phyloP scores from a whole-genome alignment of 2,329 filamentous ascomycete species.

The Pseudovirgaria hyperparasitica region DNA sequence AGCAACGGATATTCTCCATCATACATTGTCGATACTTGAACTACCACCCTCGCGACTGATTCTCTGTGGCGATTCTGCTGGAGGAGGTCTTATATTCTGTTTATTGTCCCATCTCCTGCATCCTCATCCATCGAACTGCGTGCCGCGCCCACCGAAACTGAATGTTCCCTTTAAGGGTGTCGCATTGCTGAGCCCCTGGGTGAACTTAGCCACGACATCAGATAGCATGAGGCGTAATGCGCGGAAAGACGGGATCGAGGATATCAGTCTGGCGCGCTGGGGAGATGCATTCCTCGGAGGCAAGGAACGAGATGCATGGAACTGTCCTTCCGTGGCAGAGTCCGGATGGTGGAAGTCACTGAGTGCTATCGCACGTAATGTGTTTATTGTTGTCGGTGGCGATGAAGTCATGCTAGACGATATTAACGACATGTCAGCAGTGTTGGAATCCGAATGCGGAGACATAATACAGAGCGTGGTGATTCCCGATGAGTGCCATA shows the following conservation, averaged over 20 bases:
- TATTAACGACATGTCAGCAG: too few relatives aligned
- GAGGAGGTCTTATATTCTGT: slow-evolving; percentile 34
- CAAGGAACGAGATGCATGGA: too few relatives aligned
- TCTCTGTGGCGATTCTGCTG: slow-evolving; percentile 41
- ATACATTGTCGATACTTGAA: slow-evolving; percentile 8
- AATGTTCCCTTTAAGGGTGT: slow-evolving; percentile 37
- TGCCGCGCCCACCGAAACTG: slow-evolving; percentile 31
- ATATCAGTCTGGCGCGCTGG: slow-evolving; percentile 32
- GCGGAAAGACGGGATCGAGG: slow-evolving; percentile 38
- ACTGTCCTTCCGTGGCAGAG: too few relatives aligned
- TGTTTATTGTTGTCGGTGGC: too few relatives aligned
- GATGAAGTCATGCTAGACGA: too few relatives aligned
- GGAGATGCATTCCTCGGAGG: slow-evolving; percentile 33
- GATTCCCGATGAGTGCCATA: too few relatives aligned
- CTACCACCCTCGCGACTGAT: slow-evolving; percentile 23
- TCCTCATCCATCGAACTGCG: slow-evolving; percentile 40
- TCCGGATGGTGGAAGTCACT: too few relatives aligned
- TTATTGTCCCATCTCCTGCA: slow-evolving; percentile 41
- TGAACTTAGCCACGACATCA: slow-evolving; percentile 35
- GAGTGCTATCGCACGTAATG: too few relatives aligned
- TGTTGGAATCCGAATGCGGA: too few relatives aligned
- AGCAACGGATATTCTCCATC: slow-evolving; percentile 29
- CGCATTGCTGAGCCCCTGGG: slow-evolving; percentile 50
- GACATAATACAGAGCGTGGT: too few relatives aligned
- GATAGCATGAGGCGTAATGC: slow-evolving; percentile 32